A percentile compares a stretch with the other conserved stretches of the same genome.
These are phyloP conservation scores for Neurospora sp. DNA, from an alignment of 2,329 filamentous ascomycete species.

Conservation along the genomic window DNA sequence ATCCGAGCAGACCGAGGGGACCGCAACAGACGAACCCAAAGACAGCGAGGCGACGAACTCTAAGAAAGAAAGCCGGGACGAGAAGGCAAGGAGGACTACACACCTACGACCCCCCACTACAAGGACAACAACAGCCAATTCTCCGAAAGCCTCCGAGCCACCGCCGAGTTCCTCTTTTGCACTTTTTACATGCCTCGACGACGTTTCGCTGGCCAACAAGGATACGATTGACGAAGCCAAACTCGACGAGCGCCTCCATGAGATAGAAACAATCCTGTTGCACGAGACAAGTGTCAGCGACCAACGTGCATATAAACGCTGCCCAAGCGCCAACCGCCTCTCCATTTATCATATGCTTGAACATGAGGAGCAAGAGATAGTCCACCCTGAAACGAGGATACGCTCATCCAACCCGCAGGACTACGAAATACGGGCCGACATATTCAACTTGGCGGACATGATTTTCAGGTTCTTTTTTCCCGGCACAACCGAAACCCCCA, in stretches of 20 bases:
- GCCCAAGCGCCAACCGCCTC: slow-evolving; percentile 5
- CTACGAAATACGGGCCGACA: slow-evolving; percentile 26
- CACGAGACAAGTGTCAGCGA: slow-evolving; percentile 9
- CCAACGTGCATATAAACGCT: slow-evolving; percentile 10
- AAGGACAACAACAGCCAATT: neutral
- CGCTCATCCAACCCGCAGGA: slow-evolving; percentile 7
- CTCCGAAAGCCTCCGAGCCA: neutral
- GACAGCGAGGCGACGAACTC: neutral
- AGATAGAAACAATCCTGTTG: slow-evolving; percentile 11
- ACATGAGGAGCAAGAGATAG: slow-evolving; percentile 11
- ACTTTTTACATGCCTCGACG: slow-evolving; percentile 2
- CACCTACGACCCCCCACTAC: neutral
- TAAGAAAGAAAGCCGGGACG: neutral
- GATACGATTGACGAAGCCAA: neutral
- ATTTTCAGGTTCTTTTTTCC: slow-evolving; percentile 35
- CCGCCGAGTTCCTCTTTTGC: neutral
- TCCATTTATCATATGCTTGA: slow-evolving; percentile 19
- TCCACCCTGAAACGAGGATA: neutral
- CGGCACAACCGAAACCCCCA: slow-evolving; percentile 24
- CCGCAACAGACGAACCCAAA: neutral
- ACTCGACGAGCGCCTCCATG: slow-evolving; percentile 4
- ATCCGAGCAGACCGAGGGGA: neutral
- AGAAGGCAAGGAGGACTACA: neutral
- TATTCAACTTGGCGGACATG: slow-evolving; percentile 31
- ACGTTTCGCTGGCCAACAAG: neutral